These are phyloP conservation scores for Cryptomeria japonica DNA, from an alignment of 75 land plant species.

Conservation along the genomic window DNA sequence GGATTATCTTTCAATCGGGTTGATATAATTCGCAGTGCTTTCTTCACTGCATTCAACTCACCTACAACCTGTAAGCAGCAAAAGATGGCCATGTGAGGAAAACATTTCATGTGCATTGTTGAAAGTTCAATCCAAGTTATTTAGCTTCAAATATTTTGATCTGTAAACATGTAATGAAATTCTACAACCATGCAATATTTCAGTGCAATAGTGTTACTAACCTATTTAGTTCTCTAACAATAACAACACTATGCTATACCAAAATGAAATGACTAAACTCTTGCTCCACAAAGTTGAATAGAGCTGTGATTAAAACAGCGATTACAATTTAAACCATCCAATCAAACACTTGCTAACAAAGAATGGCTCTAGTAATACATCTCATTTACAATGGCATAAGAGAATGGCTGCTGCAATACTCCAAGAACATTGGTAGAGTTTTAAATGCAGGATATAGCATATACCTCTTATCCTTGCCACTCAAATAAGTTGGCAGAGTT, in stretches of 20 bases:
- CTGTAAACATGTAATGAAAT: background rate
- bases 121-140: background rate
- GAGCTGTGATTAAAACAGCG: background rate
- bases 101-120: background rate
- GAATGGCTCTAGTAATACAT: background rate
- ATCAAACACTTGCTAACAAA: background rate
- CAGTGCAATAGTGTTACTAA: background rate
- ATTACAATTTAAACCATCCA: background rate
- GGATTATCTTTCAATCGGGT: slow-evolving; percentile 72
- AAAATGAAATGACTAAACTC: background rate
- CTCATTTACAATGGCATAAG: background rate
- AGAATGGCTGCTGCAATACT: background rate
- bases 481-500: background rate
- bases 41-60: slow-evolving; percentile 63
- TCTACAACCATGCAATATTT: background rate
- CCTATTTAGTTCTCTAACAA: background rate
- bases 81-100: slow-evolving; percentile 6
- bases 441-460: background rate
- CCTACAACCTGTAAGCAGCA: slow-evolving; percentile 60
- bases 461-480: background rate
- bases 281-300: background rate
- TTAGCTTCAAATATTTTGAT: background rate
- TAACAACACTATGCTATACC: background rate
- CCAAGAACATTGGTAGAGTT: background rate
- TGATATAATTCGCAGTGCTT: slow-evolving; percentile 57